Conservation (phyloP, 257 asterid genomes). For the Avicennia marina region DNA sequence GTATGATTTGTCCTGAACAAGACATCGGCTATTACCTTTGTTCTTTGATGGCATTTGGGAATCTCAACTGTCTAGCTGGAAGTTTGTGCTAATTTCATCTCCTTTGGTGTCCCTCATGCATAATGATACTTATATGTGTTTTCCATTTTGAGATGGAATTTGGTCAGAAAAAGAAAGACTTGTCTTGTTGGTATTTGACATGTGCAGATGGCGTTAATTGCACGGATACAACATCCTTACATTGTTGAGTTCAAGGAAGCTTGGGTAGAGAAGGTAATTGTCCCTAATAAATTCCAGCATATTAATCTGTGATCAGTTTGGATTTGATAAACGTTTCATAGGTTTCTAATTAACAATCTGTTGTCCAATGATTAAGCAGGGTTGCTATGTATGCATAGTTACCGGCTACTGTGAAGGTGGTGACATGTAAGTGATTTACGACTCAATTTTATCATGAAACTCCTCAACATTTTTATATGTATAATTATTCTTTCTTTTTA, state of each 20-base stretch:
- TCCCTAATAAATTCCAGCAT: neutral
- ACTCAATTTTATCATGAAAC: constrained; percentile 1
- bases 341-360: constrained; percentile 4
- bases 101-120: too few relatives aligned
- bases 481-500: neutral
- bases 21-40: too few relatives aligned
- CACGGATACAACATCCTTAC: constrained; percentile 86
- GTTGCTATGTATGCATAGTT: constrained; percentile 97
- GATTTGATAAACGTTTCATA: neutral
- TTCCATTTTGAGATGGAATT: too few relatives aligned
- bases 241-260: constrained; percentile 97
- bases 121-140: neutral
- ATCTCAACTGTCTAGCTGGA: too few relatives aligned
- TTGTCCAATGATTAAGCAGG: constrained; percentile 45
- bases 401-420: constrained; percentile 99
- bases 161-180: constrained; percentile 9
- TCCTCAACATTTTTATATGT: neutral
- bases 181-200: constrained; percentile 18
- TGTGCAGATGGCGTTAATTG: constrained; percentile 91
- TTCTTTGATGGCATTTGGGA: too few relatives aligned
- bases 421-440: constrained; percentile 71
- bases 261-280: constrained; percentile 96
- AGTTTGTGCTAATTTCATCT: too few relatives aligned
- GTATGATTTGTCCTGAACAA: neutral
- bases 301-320: neutral